Evolutionary conservation across 352 stramenopile genomes (phyloP), one percentile per base, ranked within the genome.

Genomic region (Globisporangium middletonii): DNA sequence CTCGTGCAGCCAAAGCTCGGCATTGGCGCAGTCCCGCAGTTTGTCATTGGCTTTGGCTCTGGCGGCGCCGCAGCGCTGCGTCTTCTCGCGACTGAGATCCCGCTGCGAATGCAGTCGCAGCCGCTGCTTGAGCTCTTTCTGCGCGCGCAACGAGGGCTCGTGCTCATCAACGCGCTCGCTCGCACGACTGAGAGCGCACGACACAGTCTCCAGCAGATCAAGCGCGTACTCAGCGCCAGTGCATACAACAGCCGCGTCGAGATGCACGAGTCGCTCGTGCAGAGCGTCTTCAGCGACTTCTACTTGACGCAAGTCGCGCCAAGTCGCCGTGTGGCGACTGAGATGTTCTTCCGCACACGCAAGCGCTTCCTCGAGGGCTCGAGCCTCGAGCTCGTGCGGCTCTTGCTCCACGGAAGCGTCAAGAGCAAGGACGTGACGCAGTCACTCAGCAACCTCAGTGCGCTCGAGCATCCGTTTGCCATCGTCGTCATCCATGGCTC

Each of bases 1-100:
- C 75, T 87, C n/a, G 68, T 79, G 16, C 80, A 93, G 58, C 83
- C 83, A 9, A 91, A 87, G 37, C n/a, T 78, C 19, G 83, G 80
- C 4, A 33, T 83, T 12, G 83, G 67, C 5, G 79, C 69, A 4
- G 68, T 89, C 7, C 69, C 80, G 11, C 79, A 93, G 63, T 87
- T 86, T 55, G 61, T 91, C 11, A 18, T 89, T 49, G 75, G 66
- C 1, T 86, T 90, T 57, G 83, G 83, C 2, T 82, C 77, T 2
- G 79, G 83, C 18, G 78, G 61, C 2, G 69, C 66, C 11, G 66
- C 74, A 11, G 82, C 76, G 7, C 44, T 87, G 6, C 73, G 83
- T 26, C 54, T 91, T 1, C 62, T 89, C 7, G 55, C 67, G 1
- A 72, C 69, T 23, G 66, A 77, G 46, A 63, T 89, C 5, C 75